phyloP scores from a whole-genome alignment of 495 filamentous ascomycete species.

The Aspergillus sparsus region DNA sequence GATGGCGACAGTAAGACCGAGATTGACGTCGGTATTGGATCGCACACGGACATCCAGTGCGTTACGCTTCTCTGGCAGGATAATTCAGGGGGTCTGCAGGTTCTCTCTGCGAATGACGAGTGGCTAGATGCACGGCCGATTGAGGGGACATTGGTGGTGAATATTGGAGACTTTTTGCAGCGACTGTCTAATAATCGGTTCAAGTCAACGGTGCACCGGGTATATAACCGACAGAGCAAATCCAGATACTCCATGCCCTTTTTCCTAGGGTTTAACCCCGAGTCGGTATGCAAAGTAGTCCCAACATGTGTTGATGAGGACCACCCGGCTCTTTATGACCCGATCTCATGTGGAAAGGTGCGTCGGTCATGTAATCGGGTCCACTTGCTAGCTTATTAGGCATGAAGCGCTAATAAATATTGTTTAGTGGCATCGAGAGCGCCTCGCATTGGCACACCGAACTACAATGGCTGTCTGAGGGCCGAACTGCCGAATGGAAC shows the following conservation, averaged over 20 bases:
- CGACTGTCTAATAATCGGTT: conserved; percentile 61
- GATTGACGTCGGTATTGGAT: conserved; percentile 52
- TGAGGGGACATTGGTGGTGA: conserved; percentile 61
- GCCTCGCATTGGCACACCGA: conserved; percentile 40
- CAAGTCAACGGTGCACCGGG: conserved; percentile 60
- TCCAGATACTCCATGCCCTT: conserved; percentile 61
- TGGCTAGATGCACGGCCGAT: conserved; percentile 59
- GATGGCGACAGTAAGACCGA: conserved; percentile 22
- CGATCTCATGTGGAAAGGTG: conserved; percentile 57
- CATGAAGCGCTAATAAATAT: background rate
- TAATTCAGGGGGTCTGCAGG: conserved; percentile 54
- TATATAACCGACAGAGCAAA: conserved; percentile 48
- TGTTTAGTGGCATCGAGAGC: conserved; percentile 16
- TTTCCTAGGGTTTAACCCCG: conserved; percentile 55
- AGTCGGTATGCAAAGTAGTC: conserved; percentile 48
- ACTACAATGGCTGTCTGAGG: background rate
- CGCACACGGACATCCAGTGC: conserved; percentile 60
- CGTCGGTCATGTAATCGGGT: too few species aligned
- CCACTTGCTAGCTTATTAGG: background rate
- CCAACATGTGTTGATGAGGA: conserved; percentile 53
- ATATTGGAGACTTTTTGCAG: conserved; percentile 67
- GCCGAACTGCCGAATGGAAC: too few species aligned
- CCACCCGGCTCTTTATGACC: conserved; percentile 57
- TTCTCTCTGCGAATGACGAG: conserved; percentile 49
- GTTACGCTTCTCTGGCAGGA: conserved; percentile 62